phyloP scores from a whole-genome alignment of 2,329 filamentous ascomycete genomes.

The Clarireedia hainanense region DNA sequence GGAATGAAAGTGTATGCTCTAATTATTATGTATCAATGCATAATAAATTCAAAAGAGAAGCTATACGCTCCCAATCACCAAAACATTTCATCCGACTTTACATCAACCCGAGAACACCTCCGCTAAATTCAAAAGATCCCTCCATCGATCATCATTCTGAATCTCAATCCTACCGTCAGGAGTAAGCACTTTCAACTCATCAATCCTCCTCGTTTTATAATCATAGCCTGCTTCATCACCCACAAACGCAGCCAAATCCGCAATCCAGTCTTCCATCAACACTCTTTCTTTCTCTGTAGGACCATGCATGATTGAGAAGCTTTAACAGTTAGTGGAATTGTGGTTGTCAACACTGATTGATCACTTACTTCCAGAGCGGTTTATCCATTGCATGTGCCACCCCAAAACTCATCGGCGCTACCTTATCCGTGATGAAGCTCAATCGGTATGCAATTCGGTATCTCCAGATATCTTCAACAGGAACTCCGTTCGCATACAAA shows the following conservation, averaged over 20 bases:
- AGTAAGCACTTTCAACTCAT: conserved; percentile 33
- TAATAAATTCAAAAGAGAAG: too few relatives aligned
- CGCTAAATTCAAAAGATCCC: conserved; percentile 26
- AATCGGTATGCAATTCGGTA: conserved; percentile 36
- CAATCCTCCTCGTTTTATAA: conserved; percentile 30
- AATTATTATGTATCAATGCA: too few relatives aligned
- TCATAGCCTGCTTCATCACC: conserved; percentile 25
- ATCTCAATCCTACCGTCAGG: conserved; percentile 29
- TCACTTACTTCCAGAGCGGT: conserved; percentile 36
- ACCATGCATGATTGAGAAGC: conserved; percentile 34
- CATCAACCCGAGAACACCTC: conserved; percentile 23
- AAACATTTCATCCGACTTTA: too few relatives aligned
- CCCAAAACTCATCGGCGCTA: conserved; percentile 31
- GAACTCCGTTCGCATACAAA: conserved; percentile 29
- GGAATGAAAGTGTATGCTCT: too few relatives aligned
- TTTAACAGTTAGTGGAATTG: background rate
- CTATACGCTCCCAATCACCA: too few relatives aligned
- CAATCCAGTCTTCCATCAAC: conserved; percentile 34
- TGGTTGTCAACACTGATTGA: too few relatives aligned
- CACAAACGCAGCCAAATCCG: conserved; percentile 33
- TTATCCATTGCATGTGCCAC: conserved; percentile 36
- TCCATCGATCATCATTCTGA: conserved; percentile 31
- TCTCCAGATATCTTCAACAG: conserved; percentile 32
- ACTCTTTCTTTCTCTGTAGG: conserved; percentile 29
- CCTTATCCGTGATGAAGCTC: conserved; percentile 34